A percentile compares a stretch with the other conserved stretches of the same genome.
Conservation (phyloP, 2,329 filamentous ascomycete genomes). For the Xylaria sp. region DNA sequence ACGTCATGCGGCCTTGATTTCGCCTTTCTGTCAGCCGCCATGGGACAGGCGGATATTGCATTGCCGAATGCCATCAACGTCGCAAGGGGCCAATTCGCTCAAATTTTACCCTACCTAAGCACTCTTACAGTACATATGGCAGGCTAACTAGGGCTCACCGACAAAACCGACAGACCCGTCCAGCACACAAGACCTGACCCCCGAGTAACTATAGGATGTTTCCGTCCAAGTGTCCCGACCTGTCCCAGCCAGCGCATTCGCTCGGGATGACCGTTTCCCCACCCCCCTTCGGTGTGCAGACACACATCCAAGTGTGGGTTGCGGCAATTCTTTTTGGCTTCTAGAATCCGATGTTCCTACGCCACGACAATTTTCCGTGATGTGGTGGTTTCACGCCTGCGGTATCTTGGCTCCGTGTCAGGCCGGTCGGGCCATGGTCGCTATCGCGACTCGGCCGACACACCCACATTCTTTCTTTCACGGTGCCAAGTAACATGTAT, state of each 20-base stretch:
- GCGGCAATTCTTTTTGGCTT: constrained; percentile 29
- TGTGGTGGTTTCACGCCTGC: constrained; percentile 2
- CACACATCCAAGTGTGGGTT: constrained; percentile 10
- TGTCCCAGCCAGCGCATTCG: constrained; percentile 40
- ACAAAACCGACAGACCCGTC: constrained; percentile 8
- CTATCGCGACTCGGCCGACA: constrained; percentile 9
- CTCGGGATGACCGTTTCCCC: constrained; percentile 46
- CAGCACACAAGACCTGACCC: neutral
- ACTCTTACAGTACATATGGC: too few species aligned
- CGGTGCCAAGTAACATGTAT: neutral
- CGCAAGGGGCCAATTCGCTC: constrained; percentile 14
- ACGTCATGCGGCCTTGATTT: constrained; percentile 32
- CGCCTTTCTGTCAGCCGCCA: constrained; percentile 31
- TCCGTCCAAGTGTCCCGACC: constrained; percentile 37
- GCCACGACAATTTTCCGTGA: constrained; percentile 14
- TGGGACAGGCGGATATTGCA: constrained; percentile 5
- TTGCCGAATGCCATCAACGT: neutral
- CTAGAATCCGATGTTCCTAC: constrained; percentile 29
- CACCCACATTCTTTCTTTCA: neutral
- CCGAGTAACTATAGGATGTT: constrained; percentile 24
- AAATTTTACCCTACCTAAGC: neutral
- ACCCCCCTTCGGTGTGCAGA: constrained; percentile 33
- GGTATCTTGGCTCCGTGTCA: constrained; percentile 1
- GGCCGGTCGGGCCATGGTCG: constrained; percentile 5
- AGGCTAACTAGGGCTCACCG: constrained; percentile 20